Conservation (phyloP, 306 rosid species). For the Cercis canadensis region DNA sequence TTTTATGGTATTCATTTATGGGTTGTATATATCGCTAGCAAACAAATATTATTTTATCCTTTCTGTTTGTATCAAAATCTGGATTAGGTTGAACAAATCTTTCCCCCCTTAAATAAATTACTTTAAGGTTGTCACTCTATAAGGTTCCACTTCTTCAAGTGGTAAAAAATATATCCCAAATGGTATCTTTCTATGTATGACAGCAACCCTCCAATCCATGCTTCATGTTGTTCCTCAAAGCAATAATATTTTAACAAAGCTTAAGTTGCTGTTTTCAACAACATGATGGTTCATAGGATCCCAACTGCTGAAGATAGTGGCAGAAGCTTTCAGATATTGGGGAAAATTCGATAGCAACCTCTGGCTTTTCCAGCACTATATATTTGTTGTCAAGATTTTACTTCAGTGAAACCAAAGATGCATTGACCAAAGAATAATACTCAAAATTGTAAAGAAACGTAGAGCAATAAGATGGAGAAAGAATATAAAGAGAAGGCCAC, state of each 20-base stretch:
- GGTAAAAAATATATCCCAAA: not conserved
- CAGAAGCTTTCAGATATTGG: constrained; percentile 20
- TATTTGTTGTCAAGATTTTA: constrained; percentile 5
- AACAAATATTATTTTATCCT: not conserved
- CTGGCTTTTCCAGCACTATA: constrained; percentile 21
- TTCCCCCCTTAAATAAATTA: not conserved
- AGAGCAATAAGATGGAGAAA: constrained; percentile 28
- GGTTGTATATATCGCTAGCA: not conserved
- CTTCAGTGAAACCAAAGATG: constrained; percentile 30
- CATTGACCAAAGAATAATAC: constrained; percentile 34
- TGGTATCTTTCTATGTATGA: not conserved
- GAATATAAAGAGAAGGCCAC: constrained; percentile 41
- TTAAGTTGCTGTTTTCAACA: constrained; percentile 2
- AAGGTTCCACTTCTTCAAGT: constrained; percentile 38
- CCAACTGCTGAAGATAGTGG: constrained; percentile 14
- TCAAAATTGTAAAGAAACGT: constrained; percentile 19
- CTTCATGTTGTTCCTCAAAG: constrained; percentile 21
- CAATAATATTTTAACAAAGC: constrained; percentile 25
- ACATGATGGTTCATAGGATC: constrained; percentile 21
- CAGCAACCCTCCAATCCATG: not conserved
- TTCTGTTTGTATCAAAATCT: not conserved
- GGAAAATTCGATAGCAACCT: constrained; percentile 18
- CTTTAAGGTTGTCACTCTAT: not conserved
- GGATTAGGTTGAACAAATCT: constrained; percentile 33
- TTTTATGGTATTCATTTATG: not conserved